Base-by-base conservation (phyloP, 257 asterid species). In the Solanum gracilifrons region DNA sequence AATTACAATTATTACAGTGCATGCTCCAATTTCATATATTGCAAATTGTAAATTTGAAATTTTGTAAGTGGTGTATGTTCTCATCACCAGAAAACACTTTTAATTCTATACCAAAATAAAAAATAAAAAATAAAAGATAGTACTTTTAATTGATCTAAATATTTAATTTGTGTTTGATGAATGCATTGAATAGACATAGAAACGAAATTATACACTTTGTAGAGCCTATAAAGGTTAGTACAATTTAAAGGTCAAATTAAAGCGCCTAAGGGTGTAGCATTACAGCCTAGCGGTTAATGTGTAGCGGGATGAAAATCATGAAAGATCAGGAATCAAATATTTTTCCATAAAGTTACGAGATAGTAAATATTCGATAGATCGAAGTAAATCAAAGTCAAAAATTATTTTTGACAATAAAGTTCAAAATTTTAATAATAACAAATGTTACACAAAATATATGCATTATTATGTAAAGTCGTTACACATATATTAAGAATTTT, bases 321-420 rank as follows among this genome's bases (percentile, higher is more conserved):
- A 8, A 69, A 29, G 12, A 7, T 29, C 1, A 5, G 6, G 4
- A 15, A 31, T 69, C 1, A 31, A 69, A 51, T 51, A 51, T 16
- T 5, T 51, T 51, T 51, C 0, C 21, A 16, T 48, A 6, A 62
- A 9, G 7, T 23, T 21, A 62, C 1, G 4, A 62, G 4, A 25
- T 3, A 5, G 0, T 12, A 69, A 7, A 0, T 69, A 31, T 0
- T 4, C 0, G 0, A 7, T 7, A 9, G 23, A 31, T 29, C 1
- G 0, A 29, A 69, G 9, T 69, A 31, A 69, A 31, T 4, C 4
- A 32, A 69, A 7, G 3, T 15, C 0, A 15, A 64, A 69, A 31
- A 15, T 1, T 5, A 29, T 3, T 69, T 69, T 13, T 69, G 3
- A 69, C 0, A 69, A 13, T 29, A 69, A 13, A 68, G 9, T 51